phyloP scores from a whole-genome alignment of 805 yeast genomes.

The Starmerella khaoyaiensis region DNA sequence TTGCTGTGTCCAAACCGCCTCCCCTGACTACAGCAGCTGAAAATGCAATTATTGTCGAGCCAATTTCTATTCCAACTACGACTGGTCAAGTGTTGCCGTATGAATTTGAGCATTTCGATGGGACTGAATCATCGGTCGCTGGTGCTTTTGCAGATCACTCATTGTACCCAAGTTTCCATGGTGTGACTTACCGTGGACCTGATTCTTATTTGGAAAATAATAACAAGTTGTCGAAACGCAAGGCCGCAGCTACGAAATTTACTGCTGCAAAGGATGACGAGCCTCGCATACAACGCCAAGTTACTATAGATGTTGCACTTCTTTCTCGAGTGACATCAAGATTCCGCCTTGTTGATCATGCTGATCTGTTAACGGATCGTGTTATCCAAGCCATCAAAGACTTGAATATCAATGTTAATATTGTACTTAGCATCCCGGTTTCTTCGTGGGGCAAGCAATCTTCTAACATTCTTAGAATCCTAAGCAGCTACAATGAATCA shows the following conservation, averaged over 20 bases:
- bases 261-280: background rate
- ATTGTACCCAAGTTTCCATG: slow-evolving; percentile 9
- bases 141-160: slow-evolving; percentile 10
- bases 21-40: too few species aligned
- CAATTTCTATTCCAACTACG: too few species aligned
- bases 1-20: background rate
- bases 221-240: background rate
- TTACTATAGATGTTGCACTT: slow-evolving; percentile 42
- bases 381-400: slow-evolving; percentile 42
- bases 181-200: slow-evolving; percentile 12
- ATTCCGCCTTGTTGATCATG: slow-evolving; percentile 47
- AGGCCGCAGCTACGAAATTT: background rate
- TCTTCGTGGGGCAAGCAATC: slow-evolving; percentile 24
- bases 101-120: slow-evolving; percentile 3
- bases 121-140: slow-evolving; percentile 5
- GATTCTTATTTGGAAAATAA: background rate
- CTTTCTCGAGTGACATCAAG: slow-evolving; percentile 47
- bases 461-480: slow-evolving; percentile 7
- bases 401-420: slow-evolving; percentile 40
- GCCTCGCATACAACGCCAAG: slow-evolving; percentile 29
- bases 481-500: slow-evolving; percentile 5
- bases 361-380: slow-evolving; percentile 43
- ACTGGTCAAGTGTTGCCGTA: background rate
- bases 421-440: slow-evolving; percentile 55
- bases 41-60: too few species aligned